A percentile compares a stretch with the other conserved stretches of the same genome.
These are phyloP conservation scores for Phytophthora sansomeana DNA, from an alignment of 352 stramenopile species.

Conservation along the genomic window DNA sequence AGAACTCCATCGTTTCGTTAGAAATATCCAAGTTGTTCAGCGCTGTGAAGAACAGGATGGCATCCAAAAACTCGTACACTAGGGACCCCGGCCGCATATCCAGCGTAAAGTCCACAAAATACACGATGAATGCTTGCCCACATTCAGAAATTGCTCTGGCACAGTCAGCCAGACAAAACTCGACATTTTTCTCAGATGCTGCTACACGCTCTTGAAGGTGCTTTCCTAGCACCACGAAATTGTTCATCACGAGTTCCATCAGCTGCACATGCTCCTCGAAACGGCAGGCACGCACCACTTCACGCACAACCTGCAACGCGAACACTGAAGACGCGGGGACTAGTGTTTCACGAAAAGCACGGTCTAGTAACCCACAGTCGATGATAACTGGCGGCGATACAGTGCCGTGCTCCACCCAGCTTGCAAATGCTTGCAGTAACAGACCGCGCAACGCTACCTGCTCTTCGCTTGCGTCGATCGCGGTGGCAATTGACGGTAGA, in stretches of 20 bases:
- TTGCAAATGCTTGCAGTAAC: conserved; percentile 70
- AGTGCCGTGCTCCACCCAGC: conserved; percentile 79
- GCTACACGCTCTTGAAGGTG: conserved; percentile 51
- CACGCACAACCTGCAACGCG: conserved; percentile 69
- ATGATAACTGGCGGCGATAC: conserved; percentile 62
- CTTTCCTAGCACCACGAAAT: conserved; percentile 80
- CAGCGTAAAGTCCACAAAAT: conserved; percentile 83
- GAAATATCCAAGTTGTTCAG: conserved; percentile 71
- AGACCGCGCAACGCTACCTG: conserved; percentile 56
- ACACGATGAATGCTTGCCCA: conserved; percentile 77
- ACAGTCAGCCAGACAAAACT: conserved; percentile 59
- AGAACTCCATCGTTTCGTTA: conserved; percentile 87
- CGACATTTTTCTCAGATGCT: conserved; percentile 34
- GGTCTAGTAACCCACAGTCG: conserved; percentile 66
- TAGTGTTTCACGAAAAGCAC: conserved; percentile 66
- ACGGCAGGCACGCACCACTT: conserved; percentile 69
- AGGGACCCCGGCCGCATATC: conserved; percentile 65
- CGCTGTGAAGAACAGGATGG: conserved; percentile 73
- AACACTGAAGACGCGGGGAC: conserved; percentile 46
- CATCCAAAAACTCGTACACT: conserved; percentile 82
- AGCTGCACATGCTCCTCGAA: conserved; percentile 68
- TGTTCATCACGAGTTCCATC: conserved; percentile 82
- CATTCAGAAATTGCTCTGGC: conserved; percentile 74
- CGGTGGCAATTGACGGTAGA: conserved; percentile 58
- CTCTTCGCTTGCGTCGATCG: conserved; percentile 64